phyloP scores from a whole-genome alignment of 192 early-diverging fungal genomes.

The Coemansia sp. region DNA sequence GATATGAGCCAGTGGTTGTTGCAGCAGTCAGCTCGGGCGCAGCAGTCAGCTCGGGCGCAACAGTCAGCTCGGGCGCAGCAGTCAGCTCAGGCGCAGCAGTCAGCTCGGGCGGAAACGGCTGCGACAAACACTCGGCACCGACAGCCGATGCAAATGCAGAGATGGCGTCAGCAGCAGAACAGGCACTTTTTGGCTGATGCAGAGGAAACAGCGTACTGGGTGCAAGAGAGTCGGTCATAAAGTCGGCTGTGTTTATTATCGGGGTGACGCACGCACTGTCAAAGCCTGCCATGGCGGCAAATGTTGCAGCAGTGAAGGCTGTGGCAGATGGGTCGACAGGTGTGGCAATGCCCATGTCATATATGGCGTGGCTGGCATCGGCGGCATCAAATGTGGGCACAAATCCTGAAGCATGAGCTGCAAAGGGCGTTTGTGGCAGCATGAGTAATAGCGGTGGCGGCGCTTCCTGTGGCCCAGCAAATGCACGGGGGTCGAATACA shows the following conservation, averaged over 20 bases:
- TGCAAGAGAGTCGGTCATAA: conserved; percentile 1
- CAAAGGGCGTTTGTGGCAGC: not conserved
- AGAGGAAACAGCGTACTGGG: not conserved
- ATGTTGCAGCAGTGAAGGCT: conserved; percentile 30
- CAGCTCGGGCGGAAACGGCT: not conserved
- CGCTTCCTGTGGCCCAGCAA: not conserved
- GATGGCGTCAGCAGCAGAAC: conserved; percentile 2
- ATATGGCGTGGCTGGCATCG: not conserved
- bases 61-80: conserved; percentile 10
- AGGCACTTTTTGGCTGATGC: not conserved
- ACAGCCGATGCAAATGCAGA: conserved; percentile 17
- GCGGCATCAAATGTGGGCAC: not conserved
- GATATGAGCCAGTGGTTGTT: not conserved
- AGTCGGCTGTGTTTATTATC: not conserved
- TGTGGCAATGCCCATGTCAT: conserved; percentile 6
- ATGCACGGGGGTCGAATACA: not conserved
- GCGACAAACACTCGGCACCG: not conserved
- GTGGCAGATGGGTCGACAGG: conserved; percentile 7
- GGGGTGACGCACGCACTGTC: conserved; percentile 11
- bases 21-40: conserved; percentile 6
- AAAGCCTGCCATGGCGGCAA: conserved; percentile 26
- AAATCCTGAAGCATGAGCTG: conserved; percentile 1
- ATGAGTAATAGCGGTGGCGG: not conserved
- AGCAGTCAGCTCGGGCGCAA: not conserved
- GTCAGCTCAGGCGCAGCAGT: not conserved